A percentile compares a stretch with the other conserved stretches of the same genome.
Evolutionary conservation across 2,329 filamentous ascomycete species (phyloP).

Genomic region (Sporothrix euskadiensis): DNA sequence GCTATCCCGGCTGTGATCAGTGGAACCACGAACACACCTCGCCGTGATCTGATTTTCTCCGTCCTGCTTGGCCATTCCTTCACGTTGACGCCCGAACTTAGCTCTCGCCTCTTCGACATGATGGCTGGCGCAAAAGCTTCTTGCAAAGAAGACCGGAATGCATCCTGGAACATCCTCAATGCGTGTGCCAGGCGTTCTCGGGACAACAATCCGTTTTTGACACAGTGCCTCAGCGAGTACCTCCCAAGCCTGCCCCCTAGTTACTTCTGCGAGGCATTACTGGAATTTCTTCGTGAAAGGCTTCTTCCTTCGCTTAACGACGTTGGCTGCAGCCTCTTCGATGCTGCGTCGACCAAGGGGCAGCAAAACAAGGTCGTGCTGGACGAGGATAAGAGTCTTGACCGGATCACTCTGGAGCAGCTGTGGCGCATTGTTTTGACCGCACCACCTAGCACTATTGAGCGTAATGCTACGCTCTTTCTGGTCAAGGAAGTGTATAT

Average conservation of each 20-base stretch:
- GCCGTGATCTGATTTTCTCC: constrained; percentile 57
- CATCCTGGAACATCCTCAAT: constrained; percentile 69
- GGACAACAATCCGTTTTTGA: constrained; percentile 61
- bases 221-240: constrained; percentile 55
- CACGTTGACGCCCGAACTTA: constrained; percentile 62
- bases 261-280: constrained; percentile 61
- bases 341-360: constrained; percentile 39
- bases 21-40: constrained; percentile 53
- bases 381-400: constrained; percentile 53
- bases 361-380: neutral
- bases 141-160: constrained; percentile 60
- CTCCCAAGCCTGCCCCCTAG: constrained; percentile 58
- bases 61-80: constrained; percentile 60
- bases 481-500: constrained; percentile 74
- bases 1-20: constrained; percentile 50
- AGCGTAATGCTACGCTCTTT: constrained; percentile 65
- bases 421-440: constrained; percentile 82
- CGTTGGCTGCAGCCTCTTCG: constrained; percentile 46
- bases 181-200: constrained; percentile 46
- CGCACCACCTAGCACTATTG: constrained; percentile 64
- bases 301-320: constrained; percentile 52
- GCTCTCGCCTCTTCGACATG: constrained; percentile 67
- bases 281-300: constrained; percentile 61
- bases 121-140: constrained; percentile 66
- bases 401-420: constrained; percentile 62